These are phyloP conservation scores for Geotrichum klebahnii DNA, from an alignment of 1,139 yeast genomes.

Conservation along the genomic window DNA sequence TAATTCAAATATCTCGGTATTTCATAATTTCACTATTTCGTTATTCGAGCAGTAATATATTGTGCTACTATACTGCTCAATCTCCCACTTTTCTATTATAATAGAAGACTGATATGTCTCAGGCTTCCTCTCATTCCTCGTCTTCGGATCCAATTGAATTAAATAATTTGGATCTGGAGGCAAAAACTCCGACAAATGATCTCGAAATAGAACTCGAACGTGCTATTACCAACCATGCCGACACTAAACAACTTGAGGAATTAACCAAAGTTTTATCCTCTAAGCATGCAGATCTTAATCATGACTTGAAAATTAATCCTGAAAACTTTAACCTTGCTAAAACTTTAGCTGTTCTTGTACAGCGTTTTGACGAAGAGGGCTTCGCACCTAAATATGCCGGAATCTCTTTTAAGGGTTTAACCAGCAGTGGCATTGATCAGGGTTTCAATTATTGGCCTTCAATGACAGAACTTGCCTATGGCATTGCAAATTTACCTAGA, in stretches of 20 bases:
- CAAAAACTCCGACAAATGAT: slow-evolving; percentile 20
- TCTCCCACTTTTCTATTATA: neutral
- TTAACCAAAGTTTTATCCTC: neutral
- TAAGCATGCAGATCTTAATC: slow-evolving; percentile 25
- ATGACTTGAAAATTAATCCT: slow-evolving; percentile 40
- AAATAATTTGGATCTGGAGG: neutral
- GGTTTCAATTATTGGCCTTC: slow-evolving; percentile 52
- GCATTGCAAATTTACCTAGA: slow-evolving; percentile 35
- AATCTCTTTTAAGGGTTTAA: slow-evolving; percentile 45
- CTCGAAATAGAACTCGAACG: slow-evolving; percentile 24
- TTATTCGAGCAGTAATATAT: no score
- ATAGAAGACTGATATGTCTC: neutral
- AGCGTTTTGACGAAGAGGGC: slow-evolving; percentile 42
- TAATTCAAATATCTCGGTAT: no score
- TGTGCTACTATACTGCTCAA: neutral
- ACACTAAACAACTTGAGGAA: slow-evolving; percentile 41
- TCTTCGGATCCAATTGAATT: neutral
- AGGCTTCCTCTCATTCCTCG: neutral
- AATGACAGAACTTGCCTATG: slow-evolving; percentile 45
- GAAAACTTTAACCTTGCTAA: slow-evolving; percentile 44
- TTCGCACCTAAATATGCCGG: slow-evolving; percentile 43
- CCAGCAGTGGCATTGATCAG: slow-evolving; percentile 50
- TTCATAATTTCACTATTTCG: no score
- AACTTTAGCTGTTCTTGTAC: slow-evolving; percentile 36
- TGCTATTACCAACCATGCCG: slow-evolving; percentile 29